A percentile compares a stretch with the other conserved stretches of the same genome.
Conservation (phyloP, 768 basidiomycete species). For the Pluteus cervinus region DNA sequence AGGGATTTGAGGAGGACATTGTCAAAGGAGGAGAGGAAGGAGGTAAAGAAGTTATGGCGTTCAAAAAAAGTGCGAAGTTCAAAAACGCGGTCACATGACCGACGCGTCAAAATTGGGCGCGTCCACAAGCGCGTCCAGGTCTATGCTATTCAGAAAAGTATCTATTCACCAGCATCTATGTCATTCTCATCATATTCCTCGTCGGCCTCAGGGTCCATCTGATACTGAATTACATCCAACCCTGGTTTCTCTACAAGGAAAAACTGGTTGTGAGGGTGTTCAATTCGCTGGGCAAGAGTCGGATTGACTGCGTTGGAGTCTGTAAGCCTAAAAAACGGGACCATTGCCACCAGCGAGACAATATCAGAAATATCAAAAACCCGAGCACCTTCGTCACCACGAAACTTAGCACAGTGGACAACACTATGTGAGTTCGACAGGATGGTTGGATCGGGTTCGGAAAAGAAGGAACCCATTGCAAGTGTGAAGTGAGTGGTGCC, state of each 20-base stretch:
- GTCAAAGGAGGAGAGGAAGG: no score
- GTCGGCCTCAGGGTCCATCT: neutral
- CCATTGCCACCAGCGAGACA: constrained; percentile 18
- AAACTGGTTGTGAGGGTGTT: no score
- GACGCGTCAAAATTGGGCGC: no score
- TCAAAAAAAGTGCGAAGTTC: no score
- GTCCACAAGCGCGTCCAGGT: neutral
- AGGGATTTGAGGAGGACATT: no score
- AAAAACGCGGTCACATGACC: no score
- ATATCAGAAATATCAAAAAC: constrained; percentile 13
- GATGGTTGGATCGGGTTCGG: constrained; percentile 11
- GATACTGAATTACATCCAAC: constrained; percentile 9
- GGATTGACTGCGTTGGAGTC: neutral
- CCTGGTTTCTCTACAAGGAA: constrained; percentile 20
- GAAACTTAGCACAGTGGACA: constrained; percentile 11
- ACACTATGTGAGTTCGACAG: constrained; percentile 13
- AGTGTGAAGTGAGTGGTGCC: constrained; percentile 3
- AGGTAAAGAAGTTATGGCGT: no score
- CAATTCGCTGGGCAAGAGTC: neutral
- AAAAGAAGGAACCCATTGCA: constrained; percentile 16
- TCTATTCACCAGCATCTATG: neutral
- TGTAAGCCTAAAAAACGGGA: constrained; percentile 9
- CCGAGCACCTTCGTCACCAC: constrained; percentile 7
- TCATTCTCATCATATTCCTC: neutral
- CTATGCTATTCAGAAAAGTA: neutral